phyloP scores from a whole-genome alignment of 2,329 filamentous ascomycete genomes.

The Diplodia seriata region DNA sequence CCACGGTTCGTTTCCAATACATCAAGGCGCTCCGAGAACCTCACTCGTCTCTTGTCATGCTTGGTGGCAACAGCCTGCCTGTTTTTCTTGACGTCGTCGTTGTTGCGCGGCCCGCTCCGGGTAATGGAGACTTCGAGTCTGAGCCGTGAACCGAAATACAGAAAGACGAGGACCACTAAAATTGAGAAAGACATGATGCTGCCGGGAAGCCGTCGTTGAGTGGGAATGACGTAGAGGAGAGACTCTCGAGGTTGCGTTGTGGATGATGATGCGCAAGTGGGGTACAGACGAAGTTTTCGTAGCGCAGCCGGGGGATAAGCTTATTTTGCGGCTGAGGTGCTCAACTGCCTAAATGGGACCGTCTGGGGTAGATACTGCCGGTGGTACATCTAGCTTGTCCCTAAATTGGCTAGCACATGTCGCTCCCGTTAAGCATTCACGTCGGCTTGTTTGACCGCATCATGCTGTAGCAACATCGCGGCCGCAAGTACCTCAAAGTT shows the following conservation, averaged over 20 bases:
- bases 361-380: background rate
- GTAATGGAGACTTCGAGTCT: constrained; percentile 3
- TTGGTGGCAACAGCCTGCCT: background rate
- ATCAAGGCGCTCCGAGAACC: background rate
- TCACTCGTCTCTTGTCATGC: background rate
- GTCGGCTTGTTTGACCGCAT: too few species aligned
- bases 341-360: background rate
- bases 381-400: background rate
- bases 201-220: background rate
- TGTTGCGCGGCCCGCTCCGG: background rate
- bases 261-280: background rate
- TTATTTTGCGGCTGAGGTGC: constrained; percentile 6
- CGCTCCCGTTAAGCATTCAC: background rate
- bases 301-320: constrained; percentile 7
- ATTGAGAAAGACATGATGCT: background rate
- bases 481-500: too few species aligned
- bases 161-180: background rate
- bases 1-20: background rate
- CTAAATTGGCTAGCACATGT: background rate
- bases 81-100: background rate
- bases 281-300: background rate
- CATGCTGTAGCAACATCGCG: too few species aligned
- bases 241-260: background rate
- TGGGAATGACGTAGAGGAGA: background rate
- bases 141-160: background rate